Evolutionary conservation across 176 grass and related monocot genomes (phyloP).

Genomic region (Calamus simplicifolius): DNA sequence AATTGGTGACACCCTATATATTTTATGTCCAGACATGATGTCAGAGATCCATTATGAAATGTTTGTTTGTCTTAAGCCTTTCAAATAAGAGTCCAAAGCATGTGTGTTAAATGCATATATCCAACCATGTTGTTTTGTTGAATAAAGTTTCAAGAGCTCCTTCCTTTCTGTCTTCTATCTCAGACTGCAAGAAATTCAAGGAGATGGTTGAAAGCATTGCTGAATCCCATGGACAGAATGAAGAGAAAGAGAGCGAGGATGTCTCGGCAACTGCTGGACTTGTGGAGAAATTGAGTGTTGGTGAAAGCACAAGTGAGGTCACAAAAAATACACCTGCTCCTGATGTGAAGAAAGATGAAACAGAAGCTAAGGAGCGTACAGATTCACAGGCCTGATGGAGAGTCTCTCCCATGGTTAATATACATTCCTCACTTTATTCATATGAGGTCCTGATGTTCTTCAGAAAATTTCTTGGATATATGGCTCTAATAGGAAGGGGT

Average conservation of each 20-base stretch:
- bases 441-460: too few species aligned
- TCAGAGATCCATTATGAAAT: too few species aligned
- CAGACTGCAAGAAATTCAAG: constrained; percentile 25
- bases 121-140: too few species aligned
- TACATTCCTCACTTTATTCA: not conserved
- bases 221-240: not conserved
- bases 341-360: constrained; percentile 1
- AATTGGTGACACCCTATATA: too few species aligned
- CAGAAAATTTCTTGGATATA: too few species aligned
- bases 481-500: too few species aligned
- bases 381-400: not conserved
- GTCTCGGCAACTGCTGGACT: constrained; percentile 12
- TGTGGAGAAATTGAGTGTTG: constrained; percentile 34
- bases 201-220: constrained; percentile 11
- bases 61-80: too few species aligned
- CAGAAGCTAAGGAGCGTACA: not conserved
- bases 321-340: constrained; percentile 6
- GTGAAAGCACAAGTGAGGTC: constrained; percentile 26
- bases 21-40: too few species aligned
- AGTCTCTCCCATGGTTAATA: not conserved
- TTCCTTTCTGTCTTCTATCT: too few species aligned
- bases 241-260: constrained; percentile 12
- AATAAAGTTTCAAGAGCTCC: too few species aligned
- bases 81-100: too few species aligned
- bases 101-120: too few species aligned